Evolutionary conservation across 495 filamentous ascomycete genomes (phyloP), one percentile per base, ranked within the genome.

Genomic region (Hypoxylon perforatum): DNA sequence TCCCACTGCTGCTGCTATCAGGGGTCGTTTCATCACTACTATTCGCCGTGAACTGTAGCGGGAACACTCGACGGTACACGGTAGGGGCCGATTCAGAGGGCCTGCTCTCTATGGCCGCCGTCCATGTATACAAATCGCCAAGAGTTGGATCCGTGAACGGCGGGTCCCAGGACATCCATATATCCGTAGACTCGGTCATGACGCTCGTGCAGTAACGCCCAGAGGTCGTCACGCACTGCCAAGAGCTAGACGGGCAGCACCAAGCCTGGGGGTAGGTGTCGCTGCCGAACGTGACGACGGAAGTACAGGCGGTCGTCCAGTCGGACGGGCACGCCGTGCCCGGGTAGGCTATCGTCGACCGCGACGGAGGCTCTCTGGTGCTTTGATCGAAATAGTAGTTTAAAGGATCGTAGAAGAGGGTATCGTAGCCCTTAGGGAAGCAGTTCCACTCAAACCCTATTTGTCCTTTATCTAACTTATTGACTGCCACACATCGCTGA

Each of bases 111-210:
- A 59, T 19, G 1, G n/a, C 19, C 35, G 33, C 56, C 0, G 45
- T 25, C 45, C 46, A 59, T 0, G 45, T 59, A 21, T 49, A 42
- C 19, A 50, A 50, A 4, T 30, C 14, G 14, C 28, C 14, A 6
- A 4, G 6, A 2, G 12, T 19, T 25, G 7, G 19, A 2, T 36
- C 14, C 14, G 35, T 42, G 35, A 41, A 42, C 8, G 56, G 45
- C 56, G 56, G 56, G 21, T 59, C 45, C 56, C 56, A 59, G 22
- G 45, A 17, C 56, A 59, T 59, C 45, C 46, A 59, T 4, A 59
- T 46, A 4, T 59, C 21, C 1, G 45, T 59, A 7, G 45, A 1
- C 23, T 45, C 33, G 33, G 45, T 59, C 45, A 59, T 59, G 56
- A 41, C 21, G 46, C 56, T 59, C 30, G 45, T 15, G 33, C 56